Evolutionary conservation across 2,329 filamentous ascomycete genomes (phyloP).

Genomic region (Akanthomyces muscarius): DNA sequence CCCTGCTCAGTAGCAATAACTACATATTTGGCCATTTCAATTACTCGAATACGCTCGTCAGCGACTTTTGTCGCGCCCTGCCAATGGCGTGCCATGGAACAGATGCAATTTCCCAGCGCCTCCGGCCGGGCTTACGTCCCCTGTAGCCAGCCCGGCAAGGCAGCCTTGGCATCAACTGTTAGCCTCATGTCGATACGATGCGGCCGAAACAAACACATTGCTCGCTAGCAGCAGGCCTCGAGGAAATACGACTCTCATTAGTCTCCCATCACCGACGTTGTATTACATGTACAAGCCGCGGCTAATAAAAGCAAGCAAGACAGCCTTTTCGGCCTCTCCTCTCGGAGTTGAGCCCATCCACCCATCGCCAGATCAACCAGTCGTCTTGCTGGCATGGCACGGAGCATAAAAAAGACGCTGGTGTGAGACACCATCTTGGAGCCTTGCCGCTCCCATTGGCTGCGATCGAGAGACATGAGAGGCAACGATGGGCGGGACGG

Average conservation of each 20-base stretch:
- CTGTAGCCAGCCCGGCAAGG: neutral
- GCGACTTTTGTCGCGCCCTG: neutral
- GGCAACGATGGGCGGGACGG: neutral
- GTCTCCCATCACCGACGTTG: neutral
- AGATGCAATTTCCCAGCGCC: conserved; percentile 7
- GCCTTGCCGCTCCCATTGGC: neutral
- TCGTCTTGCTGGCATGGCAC: neutral
- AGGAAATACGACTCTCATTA: neutral
- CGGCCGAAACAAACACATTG: neutral
- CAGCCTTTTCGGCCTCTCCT: neutral
- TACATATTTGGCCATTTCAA: neutral
- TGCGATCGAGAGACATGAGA: neutral
- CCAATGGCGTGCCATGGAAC: neutral
- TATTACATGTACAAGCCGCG: neutral
- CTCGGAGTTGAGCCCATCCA: neutral
- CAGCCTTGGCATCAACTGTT: neutral
- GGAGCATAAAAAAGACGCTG: neutral
- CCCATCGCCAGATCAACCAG: conserved; percentile 14
- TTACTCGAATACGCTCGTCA: neutral
- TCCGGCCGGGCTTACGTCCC: neutral
- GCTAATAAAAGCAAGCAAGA: neutral
- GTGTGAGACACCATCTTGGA: conserved; percentile 4
- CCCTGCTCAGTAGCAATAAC: neutral
- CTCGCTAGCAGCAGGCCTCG: no score
- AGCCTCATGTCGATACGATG: neutral